Conservation (phyloP, 2,329 filamentous ascomycete species). For the Aschersonia sp. region DNA sequence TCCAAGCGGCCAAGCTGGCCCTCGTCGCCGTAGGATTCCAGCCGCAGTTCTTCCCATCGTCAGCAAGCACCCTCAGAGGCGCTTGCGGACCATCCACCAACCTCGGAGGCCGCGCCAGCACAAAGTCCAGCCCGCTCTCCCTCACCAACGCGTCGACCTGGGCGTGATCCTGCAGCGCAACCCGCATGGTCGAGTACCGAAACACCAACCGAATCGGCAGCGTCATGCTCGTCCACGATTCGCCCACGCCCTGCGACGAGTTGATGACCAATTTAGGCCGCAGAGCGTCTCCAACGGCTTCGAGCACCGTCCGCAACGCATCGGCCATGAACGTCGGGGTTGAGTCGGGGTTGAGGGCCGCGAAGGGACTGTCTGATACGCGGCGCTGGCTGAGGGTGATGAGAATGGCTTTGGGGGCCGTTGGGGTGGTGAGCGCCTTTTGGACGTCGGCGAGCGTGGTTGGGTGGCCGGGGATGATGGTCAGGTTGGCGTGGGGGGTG, state of each 20-base stretch:
- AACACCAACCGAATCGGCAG: slow-evolving; percentile 29
- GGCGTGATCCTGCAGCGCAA: slow-evolving; percentile 32
- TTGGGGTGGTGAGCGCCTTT: slow-evolving; percentile 14
- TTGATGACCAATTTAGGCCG: slow-evolving; percentile 31
- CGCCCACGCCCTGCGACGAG: slow-evolving; percentile 32
- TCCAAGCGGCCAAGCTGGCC: slow-evolving; percentile 27
- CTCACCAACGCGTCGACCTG: slow-evolving; percentile 27
- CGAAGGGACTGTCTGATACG: slow-evolving; percentile 30
- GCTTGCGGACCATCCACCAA: slow-evolving; percentile 21
- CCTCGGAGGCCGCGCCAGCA: slow-evolving; percentile 29
- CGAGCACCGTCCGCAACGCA: background rate
- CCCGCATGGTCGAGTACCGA: slow-evolving; percentile 25
- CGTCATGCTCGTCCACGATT: slow-evolving; percentile 26
- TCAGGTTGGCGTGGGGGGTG: background rate
- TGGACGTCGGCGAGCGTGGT: slow-evolving; percentile 21
- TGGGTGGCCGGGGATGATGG: slow-evolving; percentile 15
- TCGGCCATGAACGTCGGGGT: slow-evolving; percentile 13
- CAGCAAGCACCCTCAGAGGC: slow-evolving; percentile 21
- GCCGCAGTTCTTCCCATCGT: slow-evolving; percentile 25
- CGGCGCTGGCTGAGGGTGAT: slow-evolving; percentile 33
- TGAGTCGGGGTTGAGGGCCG: slow-evolving; percentile 17
- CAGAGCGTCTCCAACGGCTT: background rate
- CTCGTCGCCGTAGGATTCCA: slow-evolving; percentile 22
- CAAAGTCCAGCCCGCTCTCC: slow-evolving; percentile 13
- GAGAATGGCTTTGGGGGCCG: slow-evolving; percentile 22